Evolutionary conservation across 345 rosid genomes (phyloP).

Genomic region (Anacardium occidentale): DNA sequence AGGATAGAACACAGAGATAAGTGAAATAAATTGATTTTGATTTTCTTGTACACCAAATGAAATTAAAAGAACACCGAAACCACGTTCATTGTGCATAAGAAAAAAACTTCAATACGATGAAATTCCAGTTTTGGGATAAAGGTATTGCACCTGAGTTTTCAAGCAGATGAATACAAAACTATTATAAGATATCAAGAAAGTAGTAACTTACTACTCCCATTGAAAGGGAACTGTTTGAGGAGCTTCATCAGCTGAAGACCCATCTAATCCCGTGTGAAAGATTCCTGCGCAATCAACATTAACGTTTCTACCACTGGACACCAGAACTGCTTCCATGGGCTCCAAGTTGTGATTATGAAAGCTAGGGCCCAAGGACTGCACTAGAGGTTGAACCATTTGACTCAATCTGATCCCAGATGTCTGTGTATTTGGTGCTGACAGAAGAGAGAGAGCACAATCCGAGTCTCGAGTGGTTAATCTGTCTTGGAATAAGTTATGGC

Average conservation of each 20-base stretch:
- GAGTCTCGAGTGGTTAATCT: slow-evolving; percentile 52
- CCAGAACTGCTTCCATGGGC: slow-evolving; percentile 40
- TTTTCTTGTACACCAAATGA: not conserved
- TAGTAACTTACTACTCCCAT: slow-evolving; percentile 44
- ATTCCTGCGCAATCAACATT: slow-evolving; percentile 34
- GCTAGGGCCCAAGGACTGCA: slow-evolving; percentile 23
- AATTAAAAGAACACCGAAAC: not conserved
- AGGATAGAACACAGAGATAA: not conserved
- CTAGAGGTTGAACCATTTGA: slow-evolving; percentile 28
- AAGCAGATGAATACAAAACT: slow-evolving; percentile 14
- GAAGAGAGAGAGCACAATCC: slow-evolving; percentile 95
- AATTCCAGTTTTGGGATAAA: not conserved
- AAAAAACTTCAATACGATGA: slow-evolving; percentile 2
- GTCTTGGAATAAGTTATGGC: slow-evolving; percentile 41
- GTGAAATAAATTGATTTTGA: not conserved
- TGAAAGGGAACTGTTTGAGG: slow-evolving; percentile 61
- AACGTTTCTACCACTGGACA: slow-evolving; percentile 30
- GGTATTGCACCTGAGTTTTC: slow-evolving; percentile 4
- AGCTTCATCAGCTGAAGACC: slow-evolving; percentile 38
- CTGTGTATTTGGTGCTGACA: slow-evolving; percentile 56
- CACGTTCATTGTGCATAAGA: not conserved
- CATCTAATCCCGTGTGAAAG: slow-evolving; percentile 42
- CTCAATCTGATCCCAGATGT: slow-evolving; percentile 33
- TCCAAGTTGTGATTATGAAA: slow-evolving; percentile 21
- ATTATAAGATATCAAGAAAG: not conserved